A percentile compares a stretch with the other conserved stretches of the same genome.
These are phyloP conservation scores for Mollisiaceae sp. DNA, from an alignment of 2,329 filamentous ascomycete species.

Conservation along the genomic window DNA sequence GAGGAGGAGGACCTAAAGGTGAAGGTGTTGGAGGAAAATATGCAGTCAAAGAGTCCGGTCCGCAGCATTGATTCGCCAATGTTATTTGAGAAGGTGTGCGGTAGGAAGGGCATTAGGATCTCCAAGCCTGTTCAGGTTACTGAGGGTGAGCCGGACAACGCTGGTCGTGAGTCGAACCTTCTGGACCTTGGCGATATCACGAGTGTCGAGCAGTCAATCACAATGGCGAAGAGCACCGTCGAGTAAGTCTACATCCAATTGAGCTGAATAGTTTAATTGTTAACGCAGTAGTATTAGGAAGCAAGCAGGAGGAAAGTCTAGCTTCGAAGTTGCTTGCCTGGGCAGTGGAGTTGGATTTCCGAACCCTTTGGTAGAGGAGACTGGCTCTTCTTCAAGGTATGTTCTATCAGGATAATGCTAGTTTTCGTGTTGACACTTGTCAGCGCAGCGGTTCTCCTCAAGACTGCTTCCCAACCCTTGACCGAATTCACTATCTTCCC, in stretches of 20 bases:
- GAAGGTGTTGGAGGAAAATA: background rate
- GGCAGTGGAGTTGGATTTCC: background rate
- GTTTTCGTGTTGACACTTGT: background rate
- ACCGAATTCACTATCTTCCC: slow-evolving; percentile 10
- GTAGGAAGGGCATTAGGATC: background rate
- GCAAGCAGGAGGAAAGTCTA: background rate
- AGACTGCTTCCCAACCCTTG: background rate
- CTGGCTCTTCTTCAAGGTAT: no score
- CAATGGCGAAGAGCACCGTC: no score
- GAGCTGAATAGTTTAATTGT: no score
- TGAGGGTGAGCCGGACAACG: background rate
- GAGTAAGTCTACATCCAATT: no score
- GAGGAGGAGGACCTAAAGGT: background rate
- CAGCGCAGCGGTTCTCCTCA: background rate
- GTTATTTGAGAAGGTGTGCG: background rate
- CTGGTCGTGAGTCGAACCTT: background rate
- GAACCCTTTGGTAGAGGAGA: background rate
- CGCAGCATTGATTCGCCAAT: background rate
- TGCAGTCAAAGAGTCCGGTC: background rate
- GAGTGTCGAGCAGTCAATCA: no score
- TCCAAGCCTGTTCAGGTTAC: background rate
- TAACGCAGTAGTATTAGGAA: no score
- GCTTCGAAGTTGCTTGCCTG: background rate
- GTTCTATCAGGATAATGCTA: background rate
- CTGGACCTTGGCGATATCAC: background rate